These are phyloP conservation scores for Aspergillus hancockii DNA, from an alignment of 495 filamentous ascomycete genomes.

Conservation along the genomic window DNA sequence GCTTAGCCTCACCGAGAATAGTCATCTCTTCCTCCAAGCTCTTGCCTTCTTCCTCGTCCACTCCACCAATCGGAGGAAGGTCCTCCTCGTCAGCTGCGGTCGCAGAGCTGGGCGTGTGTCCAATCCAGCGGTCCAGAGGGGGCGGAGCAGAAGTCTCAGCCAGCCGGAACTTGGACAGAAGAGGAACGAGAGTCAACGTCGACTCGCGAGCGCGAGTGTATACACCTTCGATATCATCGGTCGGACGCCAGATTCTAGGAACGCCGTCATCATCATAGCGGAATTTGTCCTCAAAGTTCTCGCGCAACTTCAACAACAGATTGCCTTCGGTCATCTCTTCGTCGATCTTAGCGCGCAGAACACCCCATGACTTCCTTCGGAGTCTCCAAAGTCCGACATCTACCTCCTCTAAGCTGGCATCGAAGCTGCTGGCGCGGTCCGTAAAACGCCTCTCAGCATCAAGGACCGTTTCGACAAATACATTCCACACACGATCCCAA, in stretches of 20 bases:
- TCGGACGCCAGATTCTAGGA: constrained; percentile 93
- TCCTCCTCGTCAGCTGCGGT: constrained; percentile 88
- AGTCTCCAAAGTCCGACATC: constrained; percentile 92
- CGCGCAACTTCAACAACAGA: constrained; percentile 87
- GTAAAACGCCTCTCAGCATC: constrained; percentile 85
- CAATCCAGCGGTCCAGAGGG: constrained; percentile 79
- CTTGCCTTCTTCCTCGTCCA: constrained; percentile 91
- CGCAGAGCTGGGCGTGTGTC: constrained; percentile 71
- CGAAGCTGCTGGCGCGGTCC: constrained; percentile 86
- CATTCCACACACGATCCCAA: constrained; percentile 94
- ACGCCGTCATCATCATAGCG: constrained; percentile 95
- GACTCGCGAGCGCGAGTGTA: constrained; percentile 91
- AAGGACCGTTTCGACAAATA: constrained; percentile 80
- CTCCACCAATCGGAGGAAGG: constrained; percentile 77
- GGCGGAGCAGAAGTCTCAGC: constrained; percentile 69
- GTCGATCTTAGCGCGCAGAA: constrained; percentile 84
- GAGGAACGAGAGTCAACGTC: constrained; percentile 84
- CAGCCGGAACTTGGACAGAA: constrained; percentile 82
- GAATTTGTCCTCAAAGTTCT: constrained; percentile 99
- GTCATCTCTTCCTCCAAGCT: constrained; percentile 94
- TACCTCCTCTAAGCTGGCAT: constrained; percentile 87
- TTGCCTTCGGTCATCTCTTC: constrained; percentile 99
- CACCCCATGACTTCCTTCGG: constrained; percentile 90
- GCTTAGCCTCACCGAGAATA: constrained; percentile 83
- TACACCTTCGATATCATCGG: constrained; percentile 93